Conservation (phyloP, 352 stramenopile species). For the Phytophthora citricola region DNA sequence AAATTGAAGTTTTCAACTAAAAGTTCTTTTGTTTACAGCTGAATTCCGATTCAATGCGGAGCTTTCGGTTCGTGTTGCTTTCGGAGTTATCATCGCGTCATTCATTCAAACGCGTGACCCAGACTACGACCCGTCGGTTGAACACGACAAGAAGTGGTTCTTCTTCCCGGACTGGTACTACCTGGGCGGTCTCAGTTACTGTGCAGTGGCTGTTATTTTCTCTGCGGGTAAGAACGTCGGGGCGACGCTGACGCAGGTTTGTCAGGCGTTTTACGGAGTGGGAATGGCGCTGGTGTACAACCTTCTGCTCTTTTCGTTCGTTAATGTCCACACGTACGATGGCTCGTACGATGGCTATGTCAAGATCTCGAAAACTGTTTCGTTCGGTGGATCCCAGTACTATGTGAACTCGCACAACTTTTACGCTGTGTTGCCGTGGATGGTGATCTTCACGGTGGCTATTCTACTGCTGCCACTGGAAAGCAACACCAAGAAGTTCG, state of each 20-base stretch:
- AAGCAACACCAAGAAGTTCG: slow-evolving; percentile 89
- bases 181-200: slow-evolving; percentile 65
- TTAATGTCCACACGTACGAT: slow-evolving; percentile 54
- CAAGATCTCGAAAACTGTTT: slow-evolving; percentile 58
- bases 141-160: slow-evolving; percentile 69
- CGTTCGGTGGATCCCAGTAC: slow-evolving; percentile 68
- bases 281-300: slow-evolving; percentile 85
- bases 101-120: slow-evolving; percentile 68
- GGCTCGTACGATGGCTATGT: slow-evolving; percentile 57
- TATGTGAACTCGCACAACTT: slow-evolving; percentile 82
- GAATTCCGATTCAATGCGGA: slow-evolving; percentile 76
- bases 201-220: slow-evolving; percentile 79
- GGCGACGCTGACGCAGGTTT: slow-evolving; percentile 70
- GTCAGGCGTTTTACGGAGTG: slow-evolving; percentile 79
- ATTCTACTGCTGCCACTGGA: slow-evolving; percentile 72
- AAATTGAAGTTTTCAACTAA: background rate
- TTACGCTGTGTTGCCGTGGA: slow-evolving; percentile 71
- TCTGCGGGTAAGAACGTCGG: slow-evolving; percentile 77
- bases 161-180: slow-evolving; percentile 71
- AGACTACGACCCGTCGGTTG: slow-evolving; percentile 46
- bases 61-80: slow-evolving; percentile 71
- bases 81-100: slow-evolving; percentile 72
- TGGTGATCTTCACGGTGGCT: slow-evolving; percentile 76
- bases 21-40: slow-evolving; percentile 34
- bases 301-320: slow-evolving; percentile 64